Percentiles rank a stretch among this genome's conserved stretches.
These are phyloP conservation scores for Gynandropsis gynandra DNA, from an alignment of 345 rosid genomes.

Conservation along the genomic window DNA sequence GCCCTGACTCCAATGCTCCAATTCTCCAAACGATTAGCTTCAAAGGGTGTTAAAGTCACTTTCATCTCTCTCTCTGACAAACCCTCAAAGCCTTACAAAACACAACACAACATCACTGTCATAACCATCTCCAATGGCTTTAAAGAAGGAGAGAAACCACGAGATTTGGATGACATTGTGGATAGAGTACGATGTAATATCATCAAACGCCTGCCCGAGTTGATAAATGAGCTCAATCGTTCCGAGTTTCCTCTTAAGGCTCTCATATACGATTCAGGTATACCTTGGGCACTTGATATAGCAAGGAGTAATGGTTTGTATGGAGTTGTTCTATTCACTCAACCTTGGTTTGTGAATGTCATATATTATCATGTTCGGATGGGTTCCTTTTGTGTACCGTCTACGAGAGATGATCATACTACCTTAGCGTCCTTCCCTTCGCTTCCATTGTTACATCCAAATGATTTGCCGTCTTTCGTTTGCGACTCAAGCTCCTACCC, in stretches of 20 bases:
- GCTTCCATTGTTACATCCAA: conserved; percentile 24
- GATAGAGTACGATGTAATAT: conserved; percentile 17
- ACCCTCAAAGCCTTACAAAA: conserved; percentile 1
- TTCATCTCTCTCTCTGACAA: conserved; percentile 15
- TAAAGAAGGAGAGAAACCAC: conserved; percentile 2
- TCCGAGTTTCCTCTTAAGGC: conserved; percentile 19
- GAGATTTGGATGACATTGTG: conserved; percentile 20
- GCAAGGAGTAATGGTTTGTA: conserved; percentile 31
- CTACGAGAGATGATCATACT: conserved; percentile 19
- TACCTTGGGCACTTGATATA: conserved; percentile 46
- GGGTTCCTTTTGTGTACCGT: conserved; percentile 23
- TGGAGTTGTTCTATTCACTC: conserved; percentile 41
- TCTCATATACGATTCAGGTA: conserved; percentile 37
- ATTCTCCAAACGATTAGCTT: conserved; percentile 35
- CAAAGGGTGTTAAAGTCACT: conserved; percentile 32
- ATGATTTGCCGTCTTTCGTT: conserved; percentile 38
- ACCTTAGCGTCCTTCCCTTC: conserved; percentile 32
- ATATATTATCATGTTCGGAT: conserved; percentile 30
- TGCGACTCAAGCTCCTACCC: conserved; percentile 24
- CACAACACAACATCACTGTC: neutral
- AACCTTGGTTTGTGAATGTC: conserved; percentile 35
- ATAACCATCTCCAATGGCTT: neutral
- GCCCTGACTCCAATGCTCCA: conserved; percentile 35
- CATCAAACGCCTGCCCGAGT: conserved; percentile 24
- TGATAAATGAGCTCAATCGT: conserved; percentile 22